phyloP scores from a whole-genome alignment of 352 stramenopile species.

The Phytophthora cactorum region DNA sequence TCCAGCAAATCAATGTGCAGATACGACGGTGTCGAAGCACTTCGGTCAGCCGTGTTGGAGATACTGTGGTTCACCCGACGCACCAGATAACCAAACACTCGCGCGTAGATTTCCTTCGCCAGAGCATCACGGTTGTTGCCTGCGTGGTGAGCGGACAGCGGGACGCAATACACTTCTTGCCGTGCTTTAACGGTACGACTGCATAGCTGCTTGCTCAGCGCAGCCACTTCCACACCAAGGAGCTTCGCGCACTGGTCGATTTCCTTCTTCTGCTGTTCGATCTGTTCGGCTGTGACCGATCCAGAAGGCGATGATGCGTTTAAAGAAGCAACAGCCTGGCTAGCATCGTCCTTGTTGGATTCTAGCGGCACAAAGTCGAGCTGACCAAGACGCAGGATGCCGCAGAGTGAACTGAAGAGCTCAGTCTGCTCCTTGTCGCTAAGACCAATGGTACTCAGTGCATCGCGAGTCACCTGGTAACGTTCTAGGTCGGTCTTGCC shows the following conservation, averaged over 20 bases:
- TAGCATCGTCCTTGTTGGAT: conserved; percentile 78
- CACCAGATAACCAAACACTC: conserved; percentile 96
- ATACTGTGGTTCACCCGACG: conserved; percentile 86
- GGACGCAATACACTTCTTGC: conserved; percentile 85
- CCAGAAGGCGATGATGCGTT: conserved; percentile 23
- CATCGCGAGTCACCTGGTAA: conserved; percentile 84
- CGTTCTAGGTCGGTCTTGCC: conserved; percentile 73
- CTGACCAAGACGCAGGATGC: conserved; percentile 84
- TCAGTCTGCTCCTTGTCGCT: conserved; percentile 71
- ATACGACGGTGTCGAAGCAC: conserved; percentile 43
- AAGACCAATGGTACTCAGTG: conserved; percentile 80
- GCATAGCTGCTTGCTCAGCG: conserved; percentile 74
- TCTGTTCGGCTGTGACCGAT: conserved; percentile 34
- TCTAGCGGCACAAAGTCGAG: conserved; percentile 82
- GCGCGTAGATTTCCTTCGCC: conserved; percentile 94
- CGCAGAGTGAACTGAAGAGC: conserved; percentile 74
- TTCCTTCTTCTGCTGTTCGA: conserved; percentile 62
- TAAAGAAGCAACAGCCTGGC: conserved; percentile 65
- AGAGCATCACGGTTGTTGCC: conserved; percentile 93
- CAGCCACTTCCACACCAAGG: conserved; percentile 68
- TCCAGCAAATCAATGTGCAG: conserved; percentile 95
- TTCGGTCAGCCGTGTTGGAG: conserved; percentile 47
- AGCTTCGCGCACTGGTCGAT: conserved; percentile 70
- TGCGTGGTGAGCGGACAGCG: conserved; percentile 72
- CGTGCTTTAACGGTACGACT: conserved; percentile 83